Evolutionary conservation across 2,329 filamentous ascomycete genomes (phyloP).

Genomic region (Penicillium janthinellum): DNA sequence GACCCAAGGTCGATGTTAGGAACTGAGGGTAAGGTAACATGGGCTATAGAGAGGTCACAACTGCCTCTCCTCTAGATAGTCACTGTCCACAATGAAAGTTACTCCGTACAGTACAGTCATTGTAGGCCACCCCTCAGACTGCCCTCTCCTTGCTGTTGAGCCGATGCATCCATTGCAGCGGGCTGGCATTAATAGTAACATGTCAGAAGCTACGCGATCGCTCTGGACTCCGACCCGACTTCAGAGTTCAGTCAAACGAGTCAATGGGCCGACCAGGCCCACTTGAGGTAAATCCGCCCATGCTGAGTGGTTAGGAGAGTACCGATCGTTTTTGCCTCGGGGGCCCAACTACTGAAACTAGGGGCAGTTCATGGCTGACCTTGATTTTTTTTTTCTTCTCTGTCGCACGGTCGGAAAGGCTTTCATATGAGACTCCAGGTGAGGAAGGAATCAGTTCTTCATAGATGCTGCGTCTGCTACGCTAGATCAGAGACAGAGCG

Average conservation of each 20-base stretch:
- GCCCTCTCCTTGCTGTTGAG: conserved; percentile 5
- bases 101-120: not conserved
- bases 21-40: not conserved
- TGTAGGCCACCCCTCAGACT: not conserved
- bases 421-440: too few species aligned
- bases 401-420: not conserved
- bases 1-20: not conserved
- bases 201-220: conserved; percentile 6
- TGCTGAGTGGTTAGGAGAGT: conserved; percentile 8
- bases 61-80: not conserved
- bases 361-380: conserved; percentile 21
- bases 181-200: conserved; percentile 12
- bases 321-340: conserved; percentile 8
- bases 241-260: not conserved
- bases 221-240: not conserved
- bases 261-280: not conserved
- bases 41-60: conserved; percentile 2
- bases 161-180: conserved; percentile 2
- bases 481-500: not conserved
- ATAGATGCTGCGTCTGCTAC: too few species aligned
- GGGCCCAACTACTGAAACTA: conserved; percentile 19
- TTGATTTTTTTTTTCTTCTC: not conserved
- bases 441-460: too few species aligned
- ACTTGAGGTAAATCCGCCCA: conserved; percentile 1
- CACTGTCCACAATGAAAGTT: not conserved